A percentile compares a stretch with the other conserved stretches of the same genome.
phyloP scores from a whole-genome alignment of 495 filamentous ascomycete genomes.

The Aspergillus taichungensis region DNA sequence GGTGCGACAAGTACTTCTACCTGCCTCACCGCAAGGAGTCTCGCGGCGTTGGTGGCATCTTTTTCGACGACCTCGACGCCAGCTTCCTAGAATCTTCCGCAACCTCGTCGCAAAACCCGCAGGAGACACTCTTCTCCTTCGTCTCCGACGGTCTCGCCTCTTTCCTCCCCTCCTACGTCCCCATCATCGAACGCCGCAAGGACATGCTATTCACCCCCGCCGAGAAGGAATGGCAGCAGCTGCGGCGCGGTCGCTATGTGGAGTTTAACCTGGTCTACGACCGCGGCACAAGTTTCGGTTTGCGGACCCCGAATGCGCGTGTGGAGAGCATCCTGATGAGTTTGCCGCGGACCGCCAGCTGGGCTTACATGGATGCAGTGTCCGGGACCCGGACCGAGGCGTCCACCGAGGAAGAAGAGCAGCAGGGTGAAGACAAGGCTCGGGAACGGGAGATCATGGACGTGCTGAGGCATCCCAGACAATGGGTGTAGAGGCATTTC shows the following conservation, averaged over 20 bases:
- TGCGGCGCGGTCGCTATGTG: conserved; percentile 86
- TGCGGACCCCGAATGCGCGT: conserved; percentile 84
- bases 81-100: conserved; percentile 35
- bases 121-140: conserved; percentile 89
- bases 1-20: conserved; percentile 97
- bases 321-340: conserved; percentile 98
- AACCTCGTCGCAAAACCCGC: conserved; percentile 59
- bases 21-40: conserved; percentile 83
- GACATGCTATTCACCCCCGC: conserved; percentile 77
- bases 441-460: conserved; percentile 66
- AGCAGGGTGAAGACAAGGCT: conserved; percentile 34
- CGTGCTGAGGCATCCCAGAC: conserved; percentile 73
- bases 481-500: conserved; percentile 62
- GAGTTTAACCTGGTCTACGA: conserved; percentile 99
- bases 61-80: conserved; percentile 96
- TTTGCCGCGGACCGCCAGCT: conserved; percentile 83
- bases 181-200: conserved; percentile 79
- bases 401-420: conserved; percentile 17
- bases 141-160: conserved; percentile 73
- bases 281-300: conserved; percentile 86
- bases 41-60: conserved; percentile 92
- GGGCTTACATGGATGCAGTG: conserved; percentile 84
- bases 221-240: conserved; percentile 95
- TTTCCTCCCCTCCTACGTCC: conserved; percentile 86
- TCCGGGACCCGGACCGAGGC: conserved; percentile 37